phyloP scores from a whole-genome alignment of 768 basidiomycete genomes.

The Symmetrospora coprosmae region DNA sequence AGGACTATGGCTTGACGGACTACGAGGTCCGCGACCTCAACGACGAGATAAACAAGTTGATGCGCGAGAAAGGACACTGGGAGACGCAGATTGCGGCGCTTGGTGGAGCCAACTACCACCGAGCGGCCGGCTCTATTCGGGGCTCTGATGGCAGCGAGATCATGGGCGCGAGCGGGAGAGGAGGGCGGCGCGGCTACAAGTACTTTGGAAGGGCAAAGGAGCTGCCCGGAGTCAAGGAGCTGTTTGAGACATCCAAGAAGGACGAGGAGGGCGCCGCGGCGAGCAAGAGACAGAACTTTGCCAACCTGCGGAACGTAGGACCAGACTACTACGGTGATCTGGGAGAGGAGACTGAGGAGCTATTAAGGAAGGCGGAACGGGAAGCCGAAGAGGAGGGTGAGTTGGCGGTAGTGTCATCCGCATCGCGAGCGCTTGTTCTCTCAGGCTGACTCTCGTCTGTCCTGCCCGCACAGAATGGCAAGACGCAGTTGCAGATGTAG shows the following conservation, averaged over 20 bases:
- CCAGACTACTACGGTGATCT: conserved; percentile 71
- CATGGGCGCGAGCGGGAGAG: conserved; percentile 81
- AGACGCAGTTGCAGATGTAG: conserved; percentile 30
- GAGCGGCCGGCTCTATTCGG: conserved; percentile 76
- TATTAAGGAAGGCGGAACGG: conserved; percentile 57
- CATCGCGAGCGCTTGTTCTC: not conserved
- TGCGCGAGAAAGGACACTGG: conserved; percentile 94
- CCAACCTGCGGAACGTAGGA: conserved; percentile 14
- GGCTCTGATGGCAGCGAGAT: conserved; percentile 93
- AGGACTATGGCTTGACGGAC: conserved; percentile 82
- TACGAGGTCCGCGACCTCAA: conserved; percentile 93
- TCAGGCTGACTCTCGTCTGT: not conserved
- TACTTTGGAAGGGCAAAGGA: conserved; percentile 97
- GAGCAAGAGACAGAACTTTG: conserved; percentile 11
- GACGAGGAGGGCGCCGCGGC: conserved; percentile 12
- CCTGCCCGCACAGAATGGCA: conserved; percentile 29
- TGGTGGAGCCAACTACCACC: conserved; percentile 87
- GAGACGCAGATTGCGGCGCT: conserved; percentile 94
- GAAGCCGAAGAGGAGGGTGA: conserved; percentile 59
- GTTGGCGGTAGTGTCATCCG: conserved; percentile 27
- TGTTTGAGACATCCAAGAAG: conserved; percentile 49
- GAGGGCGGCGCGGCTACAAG: conserved; percentile 99
- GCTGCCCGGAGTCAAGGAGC: conserved; percentile 81
- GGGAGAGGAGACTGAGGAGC: conserved; percentile 54
- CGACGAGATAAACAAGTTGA: conserved; percentile 88